These are phyloP conservation scores for Yarrowia yakushimensis DNA, from an alignment of 805 yeast species.

Conservation along the genomic window DNA sequence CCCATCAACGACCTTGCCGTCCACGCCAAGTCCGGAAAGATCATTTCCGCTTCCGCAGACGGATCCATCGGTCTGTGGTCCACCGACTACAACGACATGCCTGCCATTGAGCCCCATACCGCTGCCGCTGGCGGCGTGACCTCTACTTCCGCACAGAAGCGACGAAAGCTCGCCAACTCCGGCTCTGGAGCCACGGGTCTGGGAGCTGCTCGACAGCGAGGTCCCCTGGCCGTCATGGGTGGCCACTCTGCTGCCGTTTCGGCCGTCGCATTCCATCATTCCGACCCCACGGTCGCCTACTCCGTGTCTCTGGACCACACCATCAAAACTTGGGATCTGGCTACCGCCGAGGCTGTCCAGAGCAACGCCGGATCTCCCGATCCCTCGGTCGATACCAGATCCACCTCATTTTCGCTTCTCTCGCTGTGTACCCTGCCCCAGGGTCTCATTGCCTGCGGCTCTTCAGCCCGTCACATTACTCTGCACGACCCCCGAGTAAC, in stretches of 20 bases:
- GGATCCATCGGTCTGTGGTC: constrained; percentile 83
- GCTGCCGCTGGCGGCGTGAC: constrained; percentile 31
- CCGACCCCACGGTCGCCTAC: constrained; percentile 78
- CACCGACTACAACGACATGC: constrained; percentile 78
- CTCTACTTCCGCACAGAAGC: constrained; percentile 80
- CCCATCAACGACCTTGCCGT: constrained; percentile 76
- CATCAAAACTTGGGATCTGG: constrained; percentile 93
- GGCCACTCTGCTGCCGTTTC: constrained; percentile 88
- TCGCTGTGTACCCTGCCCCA: constrained; percentile 66
- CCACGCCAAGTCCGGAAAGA: constrained; percentile 51
- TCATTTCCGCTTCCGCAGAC: constrained; percentile 84
- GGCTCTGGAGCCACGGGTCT: constrained; percentile 48
- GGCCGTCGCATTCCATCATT: constrained; percentile 67
- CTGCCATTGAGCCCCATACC: constrained; percentile 47
- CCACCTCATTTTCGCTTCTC: constrained; percentile 79
- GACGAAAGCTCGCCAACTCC: constrained; percentile 65
- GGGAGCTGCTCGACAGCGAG: constrained; percentile 69
- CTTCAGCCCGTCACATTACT: constrained; percentile 95
- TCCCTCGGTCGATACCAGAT: constrained; percentile 59
- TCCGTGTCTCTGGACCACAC: constrained; percentile 96
- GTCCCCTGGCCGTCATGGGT: constrained; percentile 74
- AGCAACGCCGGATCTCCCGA: constrained; percentile 21
- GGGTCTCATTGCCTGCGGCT: constrained; percentile 78
- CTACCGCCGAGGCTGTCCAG: constrained; percentile 68
- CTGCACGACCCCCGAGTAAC: constrained; percentile 83